These are phyloP conservation scores for Tolypocladium album DNA, from an alignment of 2,329 filamentous ascomycete genomes.

Conservation along the genomic window DNA sequence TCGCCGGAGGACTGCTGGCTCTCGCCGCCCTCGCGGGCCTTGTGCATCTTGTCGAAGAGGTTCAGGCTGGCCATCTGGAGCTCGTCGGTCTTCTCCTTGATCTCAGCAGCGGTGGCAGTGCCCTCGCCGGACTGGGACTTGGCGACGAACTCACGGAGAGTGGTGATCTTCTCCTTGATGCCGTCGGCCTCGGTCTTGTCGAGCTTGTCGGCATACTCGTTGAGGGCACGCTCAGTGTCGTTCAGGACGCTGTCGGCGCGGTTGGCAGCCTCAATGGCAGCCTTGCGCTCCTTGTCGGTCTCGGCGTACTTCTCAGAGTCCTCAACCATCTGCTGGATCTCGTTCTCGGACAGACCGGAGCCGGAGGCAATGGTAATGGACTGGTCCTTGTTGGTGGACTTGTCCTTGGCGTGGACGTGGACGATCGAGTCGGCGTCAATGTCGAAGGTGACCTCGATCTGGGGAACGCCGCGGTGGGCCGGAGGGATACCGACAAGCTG, in stretches of 20 bases:
- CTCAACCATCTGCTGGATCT: constrained; percentile 96
- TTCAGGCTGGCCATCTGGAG: constrained; percentile 92
- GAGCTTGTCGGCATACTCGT: constrained; percentile 90
- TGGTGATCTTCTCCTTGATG: constrained; percentile 86
- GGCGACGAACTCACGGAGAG: constrained; percentile 79
- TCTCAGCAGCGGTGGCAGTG: constrained; percentile 73
- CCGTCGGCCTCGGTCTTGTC: constrained; percentile 92
- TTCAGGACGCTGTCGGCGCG: constrained; percentile 91
- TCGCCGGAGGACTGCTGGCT: constrained; percentile 39
- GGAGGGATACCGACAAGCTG: constrained; percentile 96
- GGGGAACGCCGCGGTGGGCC: constrained; percentile 89
- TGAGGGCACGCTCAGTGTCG: constrained; percentile 96
- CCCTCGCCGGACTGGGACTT: constrained; percentile 93
- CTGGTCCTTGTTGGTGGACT: constrained; percentile 99
- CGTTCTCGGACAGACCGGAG: constrained; percentile 85
- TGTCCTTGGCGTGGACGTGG: constrained; percentile 96
- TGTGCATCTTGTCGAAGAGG: constrained; percentile 99
- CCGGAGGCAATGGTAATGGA: constrained; percentile 98
- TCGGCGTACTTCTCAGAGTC: constrained; percentile 96
- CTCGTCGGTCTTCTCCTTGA: constrained; percentile 98
- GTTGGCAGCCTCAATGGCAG: constrained; percentile 92
- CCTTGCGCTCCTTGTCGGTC: constrained; percentile 93
- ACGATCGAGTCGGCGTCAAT: constrained; percentile 98
- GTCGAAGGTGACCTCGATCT: constrained; percentile 97
- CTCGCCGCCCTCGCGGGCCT: constrained; percentile 63